Percentiles rank a stretch among this genome's conserved stretches.
Conservation (phyloP, 371 early-diverging fungal genomes). For the Saksenaea oblongispora region DNA sequence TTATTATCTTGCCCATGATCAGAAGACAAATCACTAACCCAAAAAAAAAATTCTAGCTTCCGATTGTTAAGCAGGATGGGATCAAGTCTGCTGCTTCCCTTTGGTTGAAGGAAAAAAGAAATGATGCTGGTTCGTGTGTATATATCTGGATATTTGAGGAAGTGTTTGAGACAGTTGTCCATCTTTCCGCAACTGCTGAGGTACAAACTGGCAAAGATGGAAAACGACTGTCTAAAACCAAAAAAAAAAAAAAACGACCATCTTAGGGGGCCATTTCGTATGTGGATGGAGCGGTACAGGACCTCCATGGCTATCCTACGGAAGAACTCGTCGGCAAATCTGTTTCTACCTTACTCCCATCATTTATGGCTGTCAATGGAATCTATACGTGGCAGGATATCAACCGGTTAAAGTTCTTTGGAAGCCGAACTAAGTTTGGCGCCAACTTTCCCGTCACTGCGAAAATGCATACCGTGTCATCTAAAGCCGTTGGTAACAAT, state of each 20-base stretch:
- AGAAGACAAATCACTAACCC: neutral
- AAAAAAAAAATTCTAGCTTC: conserved; percentile 39
- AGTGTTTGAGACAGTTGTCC: conserved; percentile 58
- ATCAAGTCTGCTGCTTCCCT: conserved; percentile 64
- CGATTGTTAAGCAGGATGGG: conserved; percentile 62
- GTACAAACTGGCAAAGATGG: conserved; percentile 15
- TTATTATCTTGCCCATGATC: too few species aligned
- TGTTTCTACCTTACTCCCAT: conserved; percentile 47
- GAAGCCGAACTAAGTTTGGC: conserved; percentile 55
- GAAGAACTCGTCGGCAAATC: conserved; percentile 48
- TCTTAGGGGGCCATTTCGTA: conserved; percentile 54
- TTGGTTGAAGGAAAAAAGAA: conserved; percentile 67
- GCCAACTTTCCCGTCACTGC: conserved; percentile 65
- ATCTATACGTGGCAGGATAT: conserved; percentile 28
- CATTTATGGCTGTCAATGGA: conserved; percentile 21
- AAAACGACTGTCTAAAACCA: conserved; percentile 6
- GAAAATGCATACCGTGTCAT: conserved; percentile 36
- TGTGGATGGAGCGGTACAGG: conserved; percentile 51
- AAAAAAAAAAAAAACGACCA: neutral
- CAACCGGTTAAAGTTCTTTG: conserved; percentile 60
- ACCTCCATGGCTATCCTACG: conserved; percentile 57
- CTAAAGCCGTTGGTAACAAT: conserved; percentile 20
- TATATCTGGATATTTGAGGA: conserved; percentile 77
- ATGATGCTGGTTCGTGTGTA: conserved; percentile 51
- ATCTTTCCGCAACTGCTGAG: conserved; percentile 28